These are phyloP conservation scores for Pyrus hybrid DNA, from an alignment of 331 rosid genomes.

Conservation along the genomic window DNA sequence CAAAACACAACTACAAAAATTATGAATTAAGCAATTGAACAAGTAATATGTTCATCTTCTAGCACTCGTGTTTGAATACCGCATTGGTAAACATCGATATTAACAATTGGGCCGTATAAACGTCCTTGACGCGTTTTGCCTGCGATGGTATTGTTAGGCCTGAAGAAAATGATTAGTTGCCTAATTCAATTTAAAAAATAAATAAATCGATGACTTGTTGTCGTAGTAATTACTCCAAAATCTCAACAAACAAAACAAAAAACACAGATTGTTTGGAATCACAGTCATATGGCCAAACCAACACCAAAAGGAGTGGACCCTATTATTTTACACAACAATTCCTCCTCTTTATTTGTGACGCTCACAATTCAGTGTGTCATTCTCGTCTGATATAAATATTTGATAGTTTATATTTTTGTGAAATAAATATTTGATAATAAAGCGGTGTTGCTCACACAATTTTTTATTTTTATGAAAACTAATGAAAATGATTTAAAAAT, in stretches of 20 bases:
- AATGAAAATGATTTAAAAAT: too few species aligned
- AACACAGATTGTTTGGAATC: neutral
- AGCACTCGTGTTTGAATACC: neutral
- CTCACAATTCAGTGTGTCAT: too few species aligned
- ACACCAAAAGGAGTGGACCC: neutral
- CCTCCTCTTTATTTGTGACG: too few species aligned
- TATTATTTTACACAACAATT: neutral
- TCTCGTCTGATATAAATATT: too few species aligned
- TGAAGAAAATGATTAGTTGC: neutral
- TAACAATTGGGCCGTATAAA: neutral
- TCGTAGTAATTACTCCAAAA: neutral
- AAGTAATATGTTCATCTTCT: neutral
- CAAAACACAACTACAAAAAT: too few species aligned
- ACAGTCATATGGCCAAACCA: neutral
- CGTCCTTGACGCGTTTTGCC: neutral
- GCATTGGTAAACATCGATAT: neutral
- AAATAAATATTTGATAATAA: neutral
- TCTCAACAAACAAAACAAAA: neutral
- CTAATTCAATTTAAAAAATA: neutral
- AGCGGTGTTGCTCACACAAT: too few species aligned
- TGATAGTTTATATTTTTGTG: too few species aligned
- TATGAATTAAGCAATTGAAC: too few species aligned
- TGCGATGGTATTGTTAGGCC: neutral
- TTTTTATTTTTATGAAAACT: too few species aligned
- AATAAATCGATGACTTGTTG: neutral